Base-by-base conservation (phyloP, 345 rosid species). In the Dipteronia dyeriana region DNA sequence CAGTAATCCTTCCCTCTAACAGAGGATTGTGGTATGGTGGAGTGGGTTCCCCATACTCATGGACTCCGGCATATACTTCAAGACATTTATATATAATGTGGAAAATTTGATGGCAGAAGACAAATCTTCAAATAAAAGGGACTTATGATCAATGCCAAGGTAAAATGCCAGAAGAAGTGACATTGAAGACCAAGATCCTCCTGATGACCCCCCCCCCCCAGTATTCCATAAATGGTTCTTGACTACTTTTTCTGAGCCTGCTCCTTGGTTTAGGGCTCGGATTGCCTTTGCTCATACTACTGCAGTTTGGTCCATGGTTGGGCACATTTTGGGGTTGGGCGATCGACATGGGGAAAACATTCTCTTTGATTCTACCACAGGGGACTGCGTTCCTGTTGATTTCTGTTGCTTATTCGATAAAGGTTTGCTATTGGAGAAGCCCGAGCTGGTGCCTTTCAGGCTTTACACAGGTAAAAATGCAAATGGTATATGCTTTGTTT, bases 221-320 rank as follows among this genome's bases (percentile, higher is more conserved):
- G 88, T 95, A 78, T 95, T 93, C 88, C 98, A 93, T 83, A 92
- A 85, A 79, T 95, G 99, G 99, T 95, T 93, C 82, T 78, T 95
- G 87, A 88, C 91, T 73, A 95, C 95, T 26, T 95, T 95, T 86
- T 93, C 99, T 41, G 99, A 93, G 88, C 97, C 99, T 19, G 98
- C 98, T 80, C 98, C 99, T 76, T 95, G 99, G 99, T 95, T 93
- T 86, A 88, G 99, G 86, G 95, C 98, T 67, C 95, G 97, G 60
- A 87, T 92, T 76, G 95, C 97, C 79, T 95, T 89, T 86, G 98
- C 99, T 68, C 99, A 95, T 85, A 95, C 99, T 67, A 87, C 94
- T 78, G 97, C 99, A 31, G 98, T 95, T 74, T 95, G 99, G 98
- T 95, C 99, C 75, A 93, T 95, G 98, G 98, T 93, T 82, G 99